These are phyloP conservation scores for Raffaelea ambrosiae DNA, from an alignment of 2,329 filamentous ascomycete species.

Conservation along the genomic window DNA sequence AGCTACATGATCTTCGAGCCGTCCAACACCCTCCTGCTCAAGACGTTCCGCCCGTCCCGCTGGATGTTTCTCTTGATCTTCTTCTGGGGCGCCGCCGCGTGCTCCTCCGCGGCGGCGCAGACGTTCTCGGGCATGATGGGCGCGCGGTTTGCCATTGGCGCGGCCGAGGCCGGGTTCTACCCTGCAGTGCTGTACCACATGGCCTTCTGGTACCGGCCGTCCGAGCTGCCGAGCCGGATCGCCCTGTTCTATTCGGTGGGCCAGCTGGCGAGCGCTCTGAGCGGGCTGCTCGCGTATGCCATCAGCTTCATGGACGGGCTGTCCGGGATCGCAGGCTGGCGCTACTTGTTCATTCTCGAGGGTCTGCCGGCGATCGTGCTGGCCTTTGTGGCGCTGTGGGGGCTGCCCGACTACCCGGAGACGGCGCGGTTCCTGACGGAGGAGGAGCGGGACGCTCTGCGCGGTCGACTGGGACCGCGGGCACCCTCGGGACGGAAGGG, in stretches of 20 bases:
- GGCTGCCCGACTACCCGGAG: conserved; percentile 74
- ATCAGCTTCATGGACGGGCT: conserved; percentile 24
- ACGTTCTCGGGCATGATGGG: conserved; percentile 28
- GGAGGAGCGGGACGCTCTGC: conserved; percentile 64
- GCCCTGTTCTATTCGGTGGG: conserved; percentile 27
- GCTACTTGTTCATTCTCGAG: conserved; percentile 58
- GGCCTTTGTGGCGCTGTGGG: conserved; percentile 55
- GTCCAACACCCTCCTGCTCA: conserved; percentile 27
- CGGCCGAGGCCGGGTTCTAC: conserved; percentile 27
- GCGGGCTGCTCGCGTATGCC: conserved; percentile 26
- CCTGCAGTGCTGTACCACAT: conserved; percentile 27
- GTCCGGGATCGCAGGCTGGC: conserved; percentile 42
- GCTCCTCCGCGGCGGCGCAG: conserved; percentile 23
- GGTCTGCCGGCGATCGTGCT: conserved; percentile 54
- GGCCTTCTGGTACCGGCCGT: conserved; percentile 28
- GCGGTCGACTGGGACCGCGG: conserved; percentile 41
- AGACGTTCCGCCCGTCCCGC: conserved; percentile 22
- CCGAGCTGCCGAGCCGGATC: conserved; percentile 25
- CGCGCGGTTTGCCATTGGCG: conserved; percentile 26
- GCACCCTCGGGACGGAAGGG: conserved; percentile 22
- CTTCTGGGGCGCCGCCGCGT: conserved; percentile 26
- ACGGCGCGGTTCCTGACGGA: conserved; percentile 65
- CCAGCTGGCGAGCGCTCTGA: conserved; percentile 23
- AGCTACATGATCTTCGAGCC: conserved; percentile 29
- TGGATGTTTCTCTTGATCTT: conserved; percentile 27